Conservation (phyloP, 352 stramenopile genomes). For the Phytophthora colocasiae region DNA sequence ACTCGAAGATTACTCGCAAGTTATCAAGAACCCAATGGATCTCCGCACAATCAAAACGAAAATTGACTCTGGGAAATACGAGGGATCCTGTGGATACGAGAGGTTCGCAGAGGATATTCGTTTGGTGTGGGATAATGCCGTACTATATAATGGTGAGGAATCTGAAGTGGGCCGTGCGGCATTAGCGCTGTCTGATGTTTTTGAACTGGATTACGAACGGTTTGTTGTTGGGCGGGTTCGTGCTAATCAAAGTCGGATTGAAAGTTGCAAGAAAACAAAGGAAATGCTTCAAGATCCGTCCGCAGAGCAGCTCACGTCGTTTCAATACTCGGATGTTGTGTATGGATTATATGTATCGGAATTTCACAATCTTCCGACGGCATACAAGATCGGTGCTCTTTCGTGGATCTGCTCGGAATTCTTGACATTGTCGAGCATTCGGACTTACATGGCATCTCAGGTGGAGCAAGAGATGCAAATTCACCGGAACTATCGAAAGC, state of each 20-base stretch:
- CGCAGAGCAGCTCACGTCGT: conserved; percentile 32
- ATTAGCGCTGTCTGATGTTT: conserved; percentile 78
- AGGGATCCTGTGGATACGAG: conserved; percentile 61
- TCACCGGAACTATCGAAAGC: conserved; percentile 58
- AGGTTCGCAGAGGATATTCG: conserved; percentile 78
- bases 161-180: conserved; percentile 77
- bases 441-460: conserved; percentile 62
- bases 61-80: conserved; percentile 79
- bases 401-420: conserved; percentile 77
- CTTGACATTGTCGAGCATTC: conserved; percentile 61
- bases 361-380: conserved; percentile 69
- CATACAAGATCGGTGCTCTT: conserved; percentile 68
- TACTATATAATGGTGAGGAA: conserved; percentile 83
- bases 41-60: conserved; percentile 87
- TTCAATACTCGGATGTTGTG: conserved; percentile 65
- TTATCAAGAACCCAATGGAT: conserved; percentile 93
- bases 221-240: conserved; percentile 67
- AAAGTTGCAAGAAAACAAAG: conserved; percentile 60
- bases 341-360: conserved; percentile 76
- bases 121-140: conserved; percentile 87
- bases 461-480: conserved; percentile 70
- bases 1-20: conserved; percentile 86
- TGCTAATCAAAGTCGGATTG: conserved; percentile 63
- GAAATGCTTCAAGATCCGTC: conserved; percentile 33
- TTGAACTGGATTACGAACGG: conserved; percentile 84